These are phyloP conservation scores for Cryoendolithus antarcticus DNA, from an alignment of 2,329 filamentous ascomycete genomes.

Conservation along the genomic window DNA sequence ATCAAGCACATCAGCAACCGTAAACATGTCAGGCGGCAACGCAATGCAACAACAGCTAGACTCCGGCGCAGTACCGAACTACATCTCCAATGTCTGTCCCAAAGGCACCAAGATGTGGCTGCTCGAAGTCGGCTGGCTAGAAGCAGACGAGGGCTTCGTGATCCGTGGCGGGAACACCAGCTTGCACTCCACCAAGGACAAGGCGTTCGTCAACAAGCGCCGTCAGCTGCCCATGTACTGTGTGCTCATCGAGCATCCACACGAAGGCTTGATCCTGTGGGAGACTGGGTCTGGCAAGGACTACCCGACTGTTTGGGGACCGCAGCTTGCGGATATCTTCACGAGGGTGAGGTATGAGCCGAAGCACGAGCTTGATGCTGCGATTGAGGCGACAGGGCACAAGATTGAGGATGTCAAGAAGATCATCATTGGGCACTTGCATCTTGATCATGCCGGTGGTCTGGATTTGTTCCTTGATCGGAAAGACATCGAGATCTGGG, in stretches of 20 bases:
- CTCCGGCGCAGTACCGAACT: slow-evolving; percentile 20
- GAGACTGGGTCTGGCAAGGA: slow-evolving; percentile 36
- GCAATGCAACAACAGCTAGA: slow-evolving; percentile 20
- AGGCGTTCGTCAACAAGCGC: slow-evolving; percentile 30
- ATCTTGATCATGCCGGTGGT: slow-evolving; percentile 25
- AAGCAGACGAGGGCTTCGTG: slow-evolving; percentile 36
- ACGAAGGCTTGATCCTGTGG: slow-evolving; percentile 33
- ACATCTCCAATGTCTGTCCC: slow-evolving; percentile 27
- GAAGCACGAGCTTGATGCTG: slow-evolving; percentile 23
- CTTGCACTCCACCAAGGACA: slow-evolving; percentile 21
- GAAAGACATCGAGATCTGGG: slow-evolving; percentile 25
- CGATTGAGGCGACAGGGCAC: slow-evolving; percentile 23
- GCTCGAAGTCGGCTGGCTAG: slow-evolving; percentile 30
- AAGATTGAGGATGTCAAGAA: slow-evolving; percentile 25
- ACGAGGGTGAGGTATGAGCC: slow-evolving; percentile 21
- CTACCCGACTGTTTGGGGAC: slow-evolving; percentile 23
- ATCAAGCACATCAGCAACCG: background rate
- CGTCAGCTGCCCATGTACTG: slow-evolving; percentile 30
- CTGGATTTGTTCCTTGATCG: slow-evolving; percentile 23
- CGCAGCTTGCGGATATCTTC: slow-evolving; percentile 23
- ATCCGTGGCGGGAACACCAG: slow-evolving; percentile 30
- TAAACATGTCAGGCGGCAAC: slow-evolving; percentile 1
- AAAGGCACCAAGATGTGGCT: slow-evolving; percentile 37
- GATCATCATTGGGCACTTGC: slow-evolving; percentile 25
- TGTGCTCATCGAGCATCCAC: slow-evolving; percentile 33